A percentile compares a stretch with the other conserved stretches of the same genome.
Evolutionary conservation across 306 rosid species (phyloP).

Genomic region (Sechiopsis laciniata): DNA sequence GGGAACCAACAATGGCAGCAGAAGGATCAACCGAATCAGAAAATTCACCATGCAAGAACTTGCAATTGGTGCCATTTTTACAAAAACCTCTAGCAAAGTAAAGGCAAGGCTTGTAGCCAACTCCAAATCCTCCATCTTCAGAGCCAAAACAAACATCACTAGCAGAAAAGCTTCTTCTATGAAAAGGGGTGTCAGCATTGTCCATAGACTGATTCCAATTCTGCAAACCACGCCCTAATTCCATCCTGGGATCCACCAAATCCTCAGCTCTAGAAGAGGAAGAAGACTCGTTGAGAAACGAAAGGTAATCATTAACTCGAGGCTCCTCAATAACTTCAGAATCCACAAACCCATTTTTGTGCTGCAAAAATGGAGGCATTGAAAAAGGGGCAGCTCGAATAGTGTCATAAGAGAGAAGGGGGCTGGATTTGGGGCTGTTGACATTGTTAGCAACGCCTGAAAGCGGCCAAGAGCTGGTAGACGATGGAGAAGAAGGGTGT

Average conservation of each 20-base stretch:
- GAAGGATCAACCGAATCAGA: conserved; percentile 48
- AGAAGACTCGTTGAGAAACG: conserved; percentile 56
- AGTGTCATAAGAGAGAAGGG: conserved; percentile 52
- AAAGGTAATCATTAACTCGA: conserved; percentile 62
- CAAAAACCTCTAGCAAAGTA: conserved; percentile 88
- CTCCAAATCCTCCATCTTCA: conserved; percentile 53
- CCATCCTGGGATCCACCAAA: conserved; percentile 47
- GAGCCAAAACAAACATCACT: conserved; percentile 67
- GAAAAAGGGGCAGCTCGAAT: conserved; percentile 41
- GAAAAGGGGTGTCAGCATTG: conserved; percentile 63
- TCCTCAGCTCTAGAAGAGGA: conserved; percentile 48
- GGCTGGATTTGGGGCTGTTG: conserved; percentile 65
- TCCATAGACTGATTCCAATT: conserved; percentile 51
- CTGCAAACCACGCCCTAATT: conserved; percentile 40
- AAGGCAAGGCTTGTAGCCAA: conserved; percentile 73
- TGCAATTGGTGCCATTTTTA: conserved; percentile 80
- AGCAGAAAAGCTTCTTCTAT: conserved; percentile 74
- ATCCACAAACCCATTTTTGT: conserved; percentile 32
- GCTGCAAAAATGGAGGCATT: conserved; percentile 30
- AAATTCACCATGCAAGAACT: conserved; percentile 65
- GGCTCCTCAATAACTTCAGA: conserved; percentile 58
- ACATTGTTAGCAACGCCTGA: conserved; percentile 49
- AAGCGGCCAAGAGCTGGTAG: conserved; percentile 46
- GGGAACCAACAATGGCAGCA: conserved; percentile 61
- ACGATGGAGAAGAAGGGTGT: conserved; percentile 51